These are phyloP conservation scores for Sicyos baderoa DNA, from an alignment of 306 rosid species.

Conservation along the genomic window DNA sequence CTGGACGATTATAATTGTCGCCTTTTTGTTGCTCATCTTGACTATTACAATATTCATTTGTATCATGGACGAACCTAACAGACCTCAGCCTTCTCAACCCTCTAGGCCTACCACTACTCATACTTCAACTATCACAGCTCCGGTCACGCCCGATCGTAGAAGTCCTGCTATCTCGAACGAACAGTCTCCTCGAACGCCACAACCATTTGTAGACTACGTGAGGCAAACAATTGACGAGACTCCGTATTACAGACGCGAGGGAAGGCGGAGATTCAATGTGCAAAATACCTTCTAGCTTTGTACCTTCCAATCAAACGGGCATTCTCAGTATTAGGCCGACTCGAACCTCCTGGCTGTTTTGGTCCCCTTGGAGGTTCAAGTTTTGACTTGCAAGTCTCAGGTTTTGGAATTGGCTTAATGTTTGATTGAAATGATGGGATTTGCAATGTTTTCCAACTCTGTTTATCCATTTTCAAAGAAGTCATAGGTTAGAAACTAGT, in stretches of 20 bases:
- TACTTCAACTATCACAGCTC: slow-evolving; percentile 36
- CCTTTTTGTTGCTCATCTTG: slow-evolving; percentile 30
- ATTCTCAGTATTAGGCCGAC: neutral
- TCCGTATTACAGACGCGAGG: slow-evolving; percentile 70
- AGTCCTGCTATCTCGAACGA: slow-evolving; percentile 35
- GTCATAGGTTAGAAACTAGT: neutral
- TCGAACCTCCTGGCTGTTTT: neutral
- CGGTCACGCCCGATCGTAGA: slow-evolving; percentile 50
- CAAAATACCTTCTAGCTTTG: slow-evolving; percentile 63
- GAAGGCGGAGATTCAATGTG: slow-evolving; percentile 63
- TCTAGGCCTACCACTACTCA: slow-evolving; percentile 24
- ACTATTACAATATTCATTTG: slow-evolving; percentile 27
- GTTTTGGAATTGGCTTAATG: neutral
- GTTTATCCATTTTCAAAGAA: neutral
- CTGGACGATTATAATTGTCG: slow-evolving; percentile 42
- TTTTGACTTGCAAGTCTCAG: neutral
- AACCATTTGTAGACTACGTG: slow-evolving; percentile 86
- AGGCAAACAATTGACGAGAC: slow-evolving; percentile 91
- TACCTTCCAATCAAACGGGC: neutral
- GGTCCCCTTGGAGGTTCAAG: slow-evolving; percentile 2
- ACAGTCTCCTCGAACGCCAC: slow-evolving; percentile 78
- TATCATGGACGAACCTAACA: slow-evolving; percentile 40
- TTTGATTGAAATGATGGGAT: neutral
- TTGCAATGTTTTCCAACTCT: neutral
- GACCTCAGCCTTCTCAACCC: slow-evolving; percentile 31